phyloP scores from a whole-genome alignment of 768 basidiomycete genomes.

The Kockovaella imperatae region DNA sequence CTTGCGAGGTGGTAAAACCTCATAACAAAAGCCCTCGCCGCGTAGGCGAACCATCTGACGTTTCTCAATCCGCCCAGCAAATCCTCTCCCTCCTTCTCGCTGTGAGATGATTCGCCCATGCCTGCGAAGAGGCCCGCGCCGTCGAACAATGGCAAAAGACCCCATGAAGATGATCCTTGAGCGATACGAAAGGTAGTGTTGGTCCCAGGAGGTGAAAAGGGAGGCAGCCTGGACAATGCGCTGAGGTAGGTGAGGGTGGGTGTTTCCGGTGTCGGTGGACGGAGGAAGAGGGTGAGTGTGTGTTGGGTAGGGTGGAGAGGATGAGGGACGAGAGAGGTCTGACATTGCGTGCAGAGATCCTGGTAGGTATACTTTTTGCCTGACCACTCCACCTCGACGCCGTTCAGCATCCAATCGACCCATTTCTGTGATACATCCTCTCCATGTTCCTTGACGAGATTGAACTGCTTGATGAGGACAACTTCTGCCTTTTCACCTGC shows the following conservation, averaged over 20 bases:
- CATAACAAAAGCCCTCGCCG: conserved; percentile 61
- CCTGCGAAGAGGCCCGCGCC: conserved; percentile 32
- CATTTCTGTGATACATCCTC: conserved; percentile 21
- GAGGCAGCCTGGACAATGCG: conserved; percentile 34
- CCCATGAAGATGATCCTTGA: conserved; percentile 25
- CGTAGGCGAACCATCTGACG: conserved; percentile 84
- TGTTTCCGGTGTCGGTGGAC: conserved; percentile 27
- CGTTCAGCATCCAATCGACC: conserved; percentile 33
- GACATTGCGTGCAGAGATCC: conserved; percentile 38
- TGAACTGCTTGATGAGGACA: conserved; percentile 67
- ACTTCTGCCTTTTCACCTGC: conserved; percentile 22
- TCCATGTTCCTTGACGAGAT: conserved; percentile 44
- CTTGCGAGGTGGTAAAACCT: conserved; percentile 82
- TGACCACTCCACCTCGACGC: conserved; percentile 23
- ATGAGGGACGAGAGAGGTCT: conserved; percentile 21
- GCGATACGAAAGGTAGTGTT: conserved; percentile 28
- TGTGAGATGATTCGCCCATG: conserved; percentile 46
- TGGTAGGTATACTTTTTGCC: conserved; percentile 27
- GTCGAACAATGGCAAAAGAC: conserved; percentile 30
- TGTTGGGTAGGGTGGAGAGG: conserved; percentile 28
- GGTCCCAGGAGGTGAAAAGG: conserved; percentile 12
- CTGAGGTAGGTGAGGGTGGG: conserved; percentile 51
- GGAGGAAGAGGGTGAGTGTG: conserved; percentile 32
- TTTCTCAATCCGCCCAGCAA: conserved; percentile 67
- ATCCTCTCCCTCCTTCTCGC: conserved; percentile 53